Evolutionary conservation across 2,329 filamentous ascomycete genomes (phyloP), one percentile per base, ranked within the genome.

Genomic region (Talaromyces albobiverticillius): DNA sequence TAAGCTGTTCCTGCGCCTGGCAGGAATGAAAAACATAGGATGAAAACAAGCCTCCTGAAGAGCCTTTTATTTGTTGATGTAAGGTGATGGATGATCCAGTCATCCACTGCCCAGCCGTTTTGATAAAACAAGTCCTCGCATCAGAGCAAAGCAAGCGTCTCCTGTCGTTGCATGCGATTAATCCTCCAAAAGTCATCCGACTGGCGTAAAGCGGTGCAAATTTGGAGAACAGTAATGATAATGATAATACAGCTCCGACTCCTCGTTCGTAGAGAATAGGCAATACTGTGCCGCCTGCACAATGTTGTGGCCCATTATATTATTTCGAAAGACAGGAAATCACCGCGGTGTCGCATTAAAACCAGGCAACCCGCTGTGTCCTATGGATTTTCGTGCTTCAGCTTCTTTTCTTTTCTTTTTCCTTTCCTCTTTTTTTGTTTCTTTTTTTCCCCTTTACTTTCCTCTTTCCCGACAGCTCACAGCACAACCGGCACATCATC

Each of bases 231-330:
- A 11, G 22, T 49, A 36, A 34, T 43, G 16, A 29, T 45, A 50
- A 54, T 54, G 31, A 50, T 54, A 47, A 46, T 54, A 46, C 31
- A 52, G 49, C 42, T 31, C 25, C 50, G 22, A 31, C 41, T 47
- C 31, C 18, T 42, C 50, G 23, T 49, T 46, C 41, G 47, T 40
- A 54, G 18, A 43, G 20, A 42, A 48, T 40, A 36, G 32, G 43
- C 40, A 23, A 50, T 34, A 38, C 20, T 23, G 45, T 51, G 59
- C 54, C 52, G 48, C 56, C 56, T 52, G 58, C 58, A 59, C 58
- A 52, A 43, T 11, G 26, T 40, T 45, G 36, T 34, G 49, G 36
- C 49, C 53, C 53, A 48, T 46, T 48, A 42, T 46, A 36, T 53
- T 26, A 46, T n/a, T 20, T 36, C 38, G 36, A 48, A 43, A 46